Base-by-base conservation (phyloP, 2,329 filamentous ascomycete species). In the Metarhizium humberi region DNA sequence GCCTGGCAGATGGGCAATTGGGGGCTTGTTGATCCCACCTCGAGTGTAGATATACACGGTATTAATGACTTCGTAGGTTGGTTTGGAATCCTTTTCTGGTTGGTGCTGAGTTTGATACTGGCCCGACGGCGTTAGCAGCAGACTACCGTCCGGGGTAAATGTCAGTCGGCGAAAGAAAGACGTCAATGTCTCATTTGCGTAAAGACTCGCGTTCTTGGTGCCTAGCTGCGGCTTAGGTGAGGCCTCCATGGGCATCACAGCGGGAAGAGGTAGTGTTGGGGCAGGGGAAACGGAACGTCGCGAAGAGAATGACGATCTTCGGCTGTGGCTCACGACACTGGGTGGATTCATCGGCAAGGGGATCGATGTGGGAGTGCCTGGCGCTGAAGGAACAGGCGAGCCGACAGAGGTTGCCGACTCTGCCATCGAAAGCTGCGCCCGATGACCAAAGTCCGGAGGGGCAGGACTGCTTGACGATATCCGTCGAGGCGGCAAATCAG, bases 11-110 rank as follows among this genome's bases (percentile, higher is more conserved):
- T 97, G 94, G 6, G 92, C 91, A 56, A 97, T 88, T 2, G 94
- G 94, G 1, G 94, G 91, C 69, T 95, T 96, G 73, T 96, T 97
- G 66, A 99, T 90, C 29, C 94, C 94, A 34, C 92, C 94, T 63
- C 94, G 81, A 0, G 92, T 96, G 71, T 99, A 99, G 54, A 99
- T 94, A 71, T 99, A 99, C 25, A 99, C 95, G 0, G 94, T 99
- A 67, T 99, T 99, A 63, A 88, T 91, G 52, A 96, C 81, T 61
- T 99, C 92, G 62, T 94, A 92, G 0, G 80, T 80, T 0, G 84
- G 79, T 69, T 92, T 95, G 2, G 78, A 73, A 59, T 91, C 88
- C 51, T 81, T 81, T 25, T 85, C 75, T 2, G 68, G 61, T 50
- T 84, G 82, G 61, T 90, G 83, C 52, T 90, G 82, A 2, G 87